These are phyloP conservation scores for Hygrophila difformis DNA, from an alignment of 257 asterid genomes.

Conservation along the genomic window DNA sequence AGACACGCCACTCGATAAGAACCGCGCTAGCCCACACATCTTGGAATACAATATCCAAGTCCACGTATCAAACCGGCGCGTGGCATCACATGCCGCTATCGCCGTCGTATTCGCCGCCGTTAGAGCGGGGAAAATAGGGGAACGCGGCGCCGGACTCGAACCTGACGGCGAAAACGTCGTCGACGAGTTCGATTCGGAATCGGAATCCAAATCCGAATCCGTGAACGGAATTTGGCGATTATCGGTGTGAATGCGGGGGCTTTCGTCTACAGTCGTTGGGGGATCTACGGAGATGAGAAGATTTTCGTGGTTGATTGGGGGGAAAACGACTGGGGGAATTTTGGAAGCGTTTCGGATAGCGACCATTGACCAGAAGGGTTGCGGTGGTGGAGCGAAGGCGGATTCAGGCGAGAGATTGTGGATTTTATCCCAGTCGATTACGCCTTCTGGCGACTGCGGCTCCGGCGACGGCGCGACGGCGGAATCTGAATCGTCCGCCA, in stretches of 20 bases:
- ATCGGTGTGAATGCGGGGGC: conserved; percentile 11
- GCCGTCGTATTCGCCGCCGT: conserved; percentile 2
- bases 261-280: neutral
- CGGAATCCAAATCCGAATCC: conserved; percentile 24
- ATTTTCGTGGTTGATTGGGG: conserved; percentile 66
- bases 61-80: conserved; percentile 22
- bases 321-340: conserved; percentile 32
- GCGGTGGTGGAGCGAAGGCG: conserved; percentile 17
- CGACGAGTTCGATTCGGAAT: conserved; percentile 31
- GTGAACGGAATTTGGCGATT: conserved; percentile 9
- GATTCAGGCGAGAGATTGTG: conserved; percentile 10
- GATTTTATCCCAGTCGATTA: conserved; percentile 14
- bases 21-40: conserved; percentile 9
- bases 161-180: conserved; percentile 24
- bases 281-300: conserved; percentile 29
- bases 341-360: conserved; percentile 25
- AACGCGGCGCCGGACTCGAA: conserved; percentile 6
- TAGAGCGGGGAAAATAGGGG: conserved; percentile 7
- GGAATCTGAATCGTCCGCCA: conserved; percentile 13
- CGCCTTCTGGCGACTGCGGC: conserved; percentile 4
- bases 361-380: conserved; percentile 37
- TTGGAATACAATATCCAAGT: conserved; percentile 24
- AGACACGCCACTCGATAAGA: conserved; percentile 8
- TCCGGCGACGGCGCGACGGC: conserved; percentile 19
- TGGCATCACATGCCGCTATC: too few species aligned